Base-by-base conservation (phyloP, 176 grass and related monocot genomes). In the Oryza brachyantha region DNA sequence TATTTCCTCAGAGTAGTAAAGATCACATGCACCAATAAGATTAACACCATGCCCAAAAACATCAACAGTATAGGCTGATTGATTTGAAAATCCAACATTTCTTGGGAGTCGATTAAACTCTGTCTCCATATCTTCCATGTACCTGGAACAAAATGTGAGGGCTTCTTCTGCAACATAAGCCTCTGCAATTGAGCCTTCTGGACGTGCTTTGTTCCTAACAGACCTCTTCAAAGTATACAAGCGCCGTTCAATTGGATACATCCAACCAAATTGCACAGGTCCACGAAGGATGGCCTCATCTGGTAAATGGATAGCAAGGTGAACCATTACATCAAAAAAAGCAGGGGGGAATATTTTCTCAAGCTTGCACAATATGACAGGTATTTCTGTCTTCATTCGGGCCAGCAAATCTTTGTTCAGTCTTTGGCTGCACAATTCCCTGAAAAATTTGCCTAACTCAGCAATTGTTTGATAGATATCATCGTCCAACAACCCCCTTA, bases 171-270 rank as follows among this genome's bases (percentile, higher is more conserved):
- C 37, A 24, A 72, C 37, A 72, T 42, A 72, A 55, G 50, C 50
- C 50, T 55, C 50, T 10, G 50, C 50, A 17, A 55, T 55, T 4
- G 50, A 55, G 50, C 50, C 50, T 55, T 55, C 50, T 19, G 50
- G 50, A 5, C 50, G 50, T 55, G 7, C 50, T 13, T 55, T 55
- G 12, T 55, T 55, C 50, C 50, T 55, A 17, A 55, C 50, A 21
- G 1, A 55, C 50, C 19, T 55, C 50, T 72, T 72, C n/a, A 39
- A 72, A 72, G 43, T 38, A 14, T 36, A 72, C 37, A 72, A 24
- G 29, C 38, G 34, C 10, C 65, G 25, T 71, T 81, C 64, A 21
- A 81, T 52, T 35, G 59, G 61, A 52, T 68, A 81, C 78, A 81
- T 81, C 76, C 76, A 79, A 16, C 54, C 40, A 46, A 65, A 79